These are phyloP conservation scores for Parathielavia appendiculata DNA, from an alignment of 495 filamentous ascomycete genomes.

Conservation along the genomic window DNA sequence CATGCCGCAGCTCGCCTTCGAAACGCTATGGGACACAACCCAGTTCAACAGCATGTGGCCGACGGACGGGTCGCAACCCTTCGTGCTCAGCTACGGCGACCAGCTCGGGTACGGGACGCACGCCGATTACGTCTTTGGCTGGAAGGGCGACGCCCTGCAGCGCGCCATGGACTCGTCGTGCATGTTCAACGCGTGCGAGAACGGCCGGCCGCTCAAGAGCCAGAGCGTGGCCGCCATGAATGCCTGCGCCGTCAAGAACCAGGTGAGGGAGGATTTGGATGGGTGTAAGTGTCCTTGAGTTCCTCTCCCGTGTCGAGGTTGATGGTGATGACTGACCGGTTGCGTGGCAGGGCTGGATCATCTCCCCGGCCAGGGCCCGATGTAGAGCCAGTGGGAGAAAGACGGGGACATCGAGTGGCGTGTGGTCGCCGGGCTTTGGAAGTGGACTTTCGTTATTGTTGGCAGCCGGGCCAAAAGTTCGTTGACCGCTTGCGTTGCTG, in stretches of 20 bases:
- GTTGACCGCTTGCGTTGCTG: too few species aligned
- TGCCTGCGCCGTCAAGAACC: slow-evolving; percentile 41
- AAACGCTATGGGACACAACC: slow-evolving; percentile 50
- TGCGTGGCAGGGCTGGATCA: slow-evolving; percentile 3
- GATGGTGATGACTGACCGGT: not conserved
- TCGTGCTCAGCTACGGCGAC: slow-evolving; percentile 36
- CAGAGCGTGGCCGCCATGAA: slow-evolving; percentile 43
- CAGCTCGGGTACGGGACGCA: slow-evolving; percentile 41
- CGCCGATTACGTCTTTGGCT: slow-evolving; percentile 47
- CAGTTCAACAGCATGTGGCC: slow-evolving; percentile 47
- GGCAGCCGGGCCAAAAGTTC: too few species aligned
- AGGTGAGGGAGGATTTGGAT: slow-evolving; percentile 42
- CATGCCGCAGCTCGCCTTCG: slow-evolving; percentile 47
- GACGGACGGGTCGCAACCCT: slow-evolving; percentile 41
- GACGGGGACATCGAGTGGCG: not conserved
- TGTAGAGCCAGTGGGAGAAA: not conserved
- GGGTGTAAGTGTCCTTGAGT: slow-evolving; percentile 40
- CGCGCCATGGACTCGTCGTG: slow-evolving; percentile 44
- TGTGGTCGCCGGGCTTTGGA: not conserved
- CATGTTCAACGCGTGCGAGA: slow-evolving; percentile 46
- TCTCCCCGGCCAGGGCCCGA: slow-evolving; percentile 10
- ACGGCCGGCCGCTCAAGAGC: slow-evolving; percentile 37
- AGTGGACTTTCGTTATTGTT: too few species aligned
- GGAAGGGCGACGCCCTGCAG: slow-evolving; percentile 45
- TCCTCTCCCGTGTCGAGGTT: not conserved